Conservation (phyloP, 495 filamentous ascomycete genomes). For the Tuber calosporum region DNA sequence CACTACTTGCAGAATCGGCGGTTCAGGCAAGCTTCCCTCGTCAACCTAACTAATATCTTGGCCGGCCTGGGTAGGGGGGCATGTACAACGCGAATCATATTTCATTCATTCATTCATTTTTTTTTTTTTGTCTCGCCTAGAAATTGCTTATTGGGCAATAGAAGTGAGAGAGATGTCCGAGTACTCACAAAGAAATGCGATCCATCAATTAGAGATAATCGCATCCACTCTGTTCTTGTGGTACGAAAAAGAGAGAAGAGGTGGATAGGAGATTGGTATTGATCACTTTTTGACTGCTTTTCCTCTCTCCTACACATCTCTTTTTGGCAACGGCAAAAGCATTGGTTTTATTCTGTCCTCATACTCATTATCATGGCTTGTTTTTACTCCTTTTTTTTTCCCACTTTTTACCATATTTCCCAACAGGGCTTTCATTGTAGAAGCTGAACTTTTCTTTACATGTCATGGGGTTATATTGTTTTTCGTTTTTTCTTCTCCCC, state of each 20-base stretch:
- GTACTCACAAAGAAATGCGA: not conserved
- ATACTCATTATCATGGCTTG: not conserved
- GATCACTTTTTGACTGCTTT: not conserved
- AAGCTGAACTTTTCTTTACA: not conserved
- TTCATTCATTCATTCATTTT: too few relatives aligned
- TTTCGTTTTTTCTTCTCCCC: too few relatives aligned
- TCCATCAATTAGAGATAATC: not conserved
- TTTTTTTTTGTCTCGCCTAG: slow-evolving; percentile 2
- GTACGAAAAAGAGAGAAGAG: not conserved
- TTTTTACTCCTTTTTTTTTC: not conserved
- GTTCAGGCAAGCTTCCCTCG: slow-evolving; percentile 23
- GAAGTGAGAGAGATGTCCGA: not conserved
- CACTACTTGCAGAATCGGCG: slow-evolving; percentile 34
- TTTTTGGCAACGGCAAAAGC: not conserved
- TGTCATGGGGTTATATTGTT: not conserved
- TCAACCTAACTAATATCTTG: not conserved
- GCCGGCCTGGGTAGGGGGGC: not conserved
- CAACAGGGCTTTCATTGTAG: not conserved
- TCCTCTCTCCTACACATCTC: not conserved
- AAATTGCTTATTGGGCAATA: not conserved
- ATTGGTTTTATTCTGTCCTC: not conserved
- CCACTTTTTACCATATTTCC: not conserved
- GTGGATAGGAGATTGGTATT: not conserved
- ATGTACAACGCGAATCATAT: not conserved
- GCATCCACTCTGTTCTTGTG: not conserved